Base-by-base conservation (phyloP, 345 rosid genomes). In the Eucalyptus albens region DNA sequence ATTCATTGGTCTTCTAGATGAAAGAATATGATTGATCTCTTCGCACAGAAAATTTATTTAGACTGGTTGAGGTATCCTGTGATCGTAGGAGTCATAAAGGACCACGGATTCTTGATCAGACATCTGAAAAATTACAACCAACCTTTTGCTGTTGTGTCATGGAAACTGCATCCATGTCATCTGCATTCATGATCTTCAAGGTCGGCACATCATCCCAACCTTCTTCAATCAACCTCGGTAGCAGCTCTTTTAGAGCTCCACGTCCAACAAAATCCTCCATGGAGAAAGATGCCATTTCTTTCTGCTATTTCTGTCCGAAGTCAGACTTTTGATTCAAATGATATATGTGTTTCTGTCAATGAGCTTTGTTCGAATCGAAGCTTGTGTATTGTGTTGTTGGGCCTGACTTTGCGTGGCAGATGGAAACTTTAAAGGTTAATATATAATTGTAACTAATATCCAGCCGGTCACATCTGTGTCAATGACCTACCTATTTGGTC, bases 161-260 rank as follows among this genome's bases (percentile, higher is more conserved):
- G 91, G 88, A 91, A 24, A 95, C 88, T 87, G 93, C 91, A 69
- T 91, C 94, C 95, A 93, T 94, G 59, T 94, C 98, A 51, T 94
- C 96, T 31, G 94, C 37, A 82, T 90, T 94, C 96, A 95, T 94
- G 77, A 95, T 93, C 95, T 95, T 96, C 88, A 95, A 91, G 59
- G 98, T 94, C 59, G 96, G 96, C 2, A 96, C 95, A 62, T 96
- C 97, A 88, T 95, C 98, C 97, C 98, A 96, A 4, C 97, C 98
- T 92, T 94, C 96, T 44, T 96, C 95, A 26, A 94, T 24, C 88
- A 95, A 90, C 91, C 90, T 95, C 59, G 95, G 95, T 31, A 95
- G 94, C 91, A 94, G 51, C 87, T 86, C 91, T 86, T 91, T 93
- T 53, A 95, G 90, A 90, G 87, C 89, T 86, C 97, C 98, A 55